Percentiles rank a stretch among this genome's conserved stretches.
Conservation (phyloP, 2,329 filamentous ascomycete species). For the Fusarium sterilihyphosum region DNA sequence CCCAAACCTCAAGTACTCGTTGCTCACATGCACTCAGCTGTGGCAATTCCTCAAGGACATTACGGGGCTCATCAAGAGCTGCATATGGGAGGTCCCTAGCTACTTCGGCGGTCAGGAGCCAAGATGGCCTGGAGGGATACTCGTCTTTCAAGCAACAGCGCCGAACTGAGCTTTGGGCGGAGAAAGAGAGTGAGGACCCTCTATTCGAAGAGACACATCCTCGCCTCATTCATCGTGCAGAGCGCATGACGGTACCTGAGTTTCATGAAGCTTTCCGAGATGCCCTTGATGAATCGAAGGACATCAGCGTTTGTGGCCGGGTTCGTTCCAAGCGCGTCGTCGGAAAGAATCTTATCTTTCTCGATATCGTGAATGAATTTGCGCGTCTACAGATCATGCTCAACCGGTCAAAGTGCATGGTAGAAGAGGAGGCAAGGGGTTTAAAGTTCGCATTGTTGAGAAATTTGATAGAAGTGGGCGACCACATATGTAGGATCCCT, state of each 20-base stretch:
- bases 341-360: slow-evolving; percentile 83
- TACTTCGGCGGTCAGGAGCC: slow-evolving; percentile 31
- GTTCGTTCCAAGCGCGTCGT: slow-evolving; percentile 75
- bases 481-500: slow-evolving; percentile 77
- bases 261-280: slow-evolving; percentile 47
- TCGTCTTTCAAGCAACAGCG: slow-evolving; percentile 53
- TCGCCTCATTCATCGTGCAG: slow-evolving; percentile 44
- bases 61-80: slow-evolving; percentile 6
- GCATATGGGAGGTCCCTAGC: slow-evolving; percentile 32
- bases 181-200: slow-evolving; percentile 48
- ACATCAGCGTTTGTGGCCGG: slow-evolving; percentile 65
- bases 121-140: slow-evolving; percentile 38
- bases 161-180: slow-evolving; percentile 45
- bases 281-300: slow-evolving; percentile 39
- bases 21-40: slow-evolving; percentile 12
- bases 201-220: slow-evolving; percentile 51
- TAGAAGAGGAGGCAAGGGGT: slow-evolving; percentile 47
- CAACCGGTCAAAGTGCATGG: slow-evolving; percentile 65
- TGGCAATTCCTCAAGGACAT: slow-evolving; percentile 19
- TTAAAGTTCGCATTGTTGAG: slow-evolving; percentile 68
- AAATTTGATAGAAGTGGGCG: slow-evolving; percentile 78
- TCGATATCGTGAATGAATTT: slow-evolving; percentile 81
- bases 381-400: slow-evolving; percentile 80
- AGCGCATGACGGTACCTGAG: slow-evolving; percentile 47
- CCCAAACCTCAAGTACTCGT: slow-evolving; percentile 18